A percentile compares a stretch with the other conserved stretches of the same genome.
Conservation (phyloP, 345 rosid species). For the Anacardium occidentale region DNA sequence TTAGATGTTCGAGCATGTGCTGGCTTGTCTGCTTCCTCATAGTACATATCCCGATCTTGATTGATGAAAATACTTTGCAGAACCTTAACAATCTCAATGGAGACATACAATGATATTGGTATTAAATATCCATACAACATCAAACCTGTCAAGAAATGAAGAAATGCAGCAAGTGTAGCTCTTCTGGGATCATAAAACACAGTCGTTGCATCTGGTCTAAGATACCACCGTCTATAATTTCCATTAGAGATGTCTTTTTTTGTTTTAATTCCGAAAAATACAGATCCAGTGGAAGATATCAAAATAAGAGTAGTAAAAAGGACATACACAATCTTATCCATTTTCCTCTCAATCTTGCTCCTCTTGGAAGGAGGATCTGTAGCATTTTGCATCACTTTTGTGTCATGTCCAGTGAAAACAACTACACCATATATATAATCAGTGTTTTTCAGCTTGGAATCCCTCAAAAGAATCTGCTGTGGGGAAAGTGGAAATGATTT, state of each 20-base stretch:
- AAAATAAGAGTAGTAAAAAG: constrained; percentile 72
- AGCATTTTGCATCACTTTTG: constrained; percentile 96
- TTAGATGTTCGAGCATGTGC: constrained; percentile 89
- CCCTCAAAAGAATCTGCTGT: constrained; percentile 79
- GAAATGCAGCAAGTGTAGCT: constrained; percentile 61
- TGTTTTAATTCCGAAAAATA: constrained; percentile 60
- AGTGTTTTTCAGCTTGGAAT: constrained; percentile 76
- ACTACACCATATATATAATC: constrained; percentile 67
- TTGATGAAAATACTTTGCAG: constrained; percentile 84
- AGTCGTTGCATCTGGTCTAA: constrained; percentile 57
- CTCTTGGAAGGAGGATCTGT: constrained; percentile 85
- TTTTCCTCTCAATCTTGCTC: constrained; percentile 81
- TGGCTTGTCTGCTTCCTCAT: constrained; percentile 57
- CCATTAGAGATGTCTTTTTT: constrained; percentile 46
- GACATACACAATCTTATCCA: constrained; percentile 82
- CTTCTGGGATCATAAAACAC: constrained; percentile 58
- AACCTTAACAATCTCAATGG: constrained; percentile 89
- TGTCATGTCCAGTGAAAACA: constrained; percentile 87
- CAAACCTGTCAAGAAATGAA: constrained; percentile 85
- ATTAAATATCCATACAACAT: constrained; percentile 92
- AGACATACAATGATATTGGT: constrained; percentile 85
- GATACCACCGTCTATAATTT: constrained; percentile 71
- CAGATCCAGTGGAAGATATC: constrained; percentile 66
- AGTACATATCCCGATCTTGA: constrained; percentile 73
- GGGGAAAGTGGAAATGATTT: constrained; percentile 56